Percentiles rank a stretch among this genome's conserved stretches.
Evolutionary conservation across 495 filamentous ascomycete species (phyloP).

Genomic region (Melanomma pulvis-pyrius): DNA sequence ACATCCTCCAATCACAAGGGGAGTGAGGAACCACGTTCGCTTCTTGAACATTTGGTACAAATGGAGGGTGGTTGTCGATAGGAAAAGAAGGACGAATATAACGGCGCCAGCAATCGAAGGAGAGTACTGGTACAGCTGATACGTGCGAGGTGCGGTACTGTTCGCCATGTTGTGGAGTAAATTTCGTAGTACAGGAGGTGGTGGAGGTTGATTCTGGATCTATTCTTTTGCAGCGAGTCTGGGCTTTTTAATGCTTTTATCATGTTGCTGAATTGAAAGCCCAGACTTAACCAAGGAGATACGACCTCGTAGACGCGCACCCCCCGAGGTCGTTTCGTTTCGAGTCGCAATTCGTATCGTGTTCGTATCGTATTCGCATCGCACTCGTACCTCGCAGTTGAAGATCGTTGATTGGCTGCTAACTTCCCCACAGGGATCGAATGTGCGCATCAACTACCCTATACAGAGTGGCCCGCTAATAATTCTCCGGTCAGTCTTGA

Average conservation of each 20-base stretch:
- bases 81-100: conserved; percentile 21
- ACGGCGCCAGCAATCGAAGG: conserved; percentile 13
- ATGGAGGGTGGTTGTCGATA: conserved; percentile 1
- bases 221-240: too few relatives aligned
- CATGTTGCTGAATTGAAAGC: not conserved
- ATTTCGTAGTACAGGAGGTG: too few relatives aligned
- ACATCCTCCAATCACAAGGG: conserved; percentile 56
- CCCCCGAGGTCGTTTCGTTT: not conserved
- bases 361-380: not conserved
- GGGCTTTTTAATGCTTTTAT: not conserved
- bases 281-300: not conserved
- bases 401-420: too few relatives aligned
- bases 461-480: too few relatives aligned
- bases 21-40: conserved; percentile 58
- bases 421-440: too few relatives aligned
- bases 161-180: not conserved
- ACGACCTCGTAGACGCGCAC: not conserved
- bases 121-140: conserved; percentile 19
- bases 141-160: not conserved
- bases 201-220: too few relatives aligned
- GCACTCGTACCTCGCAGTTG: too few relatives aligned
- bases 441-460: too few relatives aligned
- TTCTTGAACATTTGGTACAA: conserved; percentile 33
- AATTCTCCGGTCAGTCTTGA: too few relatives aligned
- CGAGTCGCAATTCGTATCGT: not conserved